A percentile compares a stretch with the other conserved stretches of the same genome.
These are phyloP conservation scores for Papilionanthe hybrid DNA, from an alignment of 116 monocot genomes.

Conservation along the genomic window DNA sequence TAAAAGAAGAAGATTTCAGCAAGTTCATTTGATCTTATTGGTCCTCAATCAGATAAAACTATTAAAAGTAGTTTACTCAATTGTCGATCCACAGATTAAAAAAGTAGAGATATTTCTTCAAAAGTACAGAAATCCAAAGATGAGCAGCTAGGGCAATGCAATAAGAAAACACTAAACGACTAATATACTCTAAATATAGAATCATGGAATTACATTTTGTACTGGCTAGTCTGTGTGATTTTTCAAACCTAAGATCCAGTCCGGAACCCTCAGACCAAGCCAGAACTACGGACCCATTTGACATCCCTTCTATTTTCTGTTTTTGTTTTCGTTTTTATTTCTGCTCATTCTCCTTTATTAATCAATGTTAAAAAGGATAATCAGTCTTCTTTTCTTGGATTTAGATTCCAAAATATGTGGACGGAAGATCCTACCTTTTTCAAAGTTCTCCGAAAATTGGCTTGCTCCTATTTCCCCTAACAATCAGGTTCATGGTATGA, in stretches of 20 bases:
- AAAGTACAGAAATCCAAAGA: background rate
- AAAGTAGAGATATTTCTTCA: background rate
- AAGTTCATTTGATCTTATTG: background rate
- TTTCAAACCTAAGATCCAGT: background rate
- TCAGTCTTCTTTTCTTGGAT: too few species aligned
- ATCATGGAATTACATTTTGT: background rate
- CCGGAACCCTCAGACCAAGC: background rate
- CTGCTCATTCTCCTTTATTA: too few species aligned
- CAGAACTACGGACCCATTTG: too few species aligned
- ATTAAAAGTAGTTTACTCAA: background rate
- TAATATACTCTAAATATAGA: background rate
- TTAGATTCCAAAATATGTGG: too few species aligned
- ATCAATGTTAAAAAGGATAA: too few species aligned
- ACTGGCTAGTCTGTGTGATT: background rate
- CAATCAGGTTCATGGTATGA: too few species aligned
- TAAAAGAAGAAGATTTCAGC: too few species aligned
- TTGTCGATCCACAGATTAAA: background rate
- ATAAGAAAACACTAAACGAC: background rate
- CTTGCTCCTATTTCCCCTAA: too few species aligned
- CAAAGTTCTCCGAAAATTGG: too few species aligned
- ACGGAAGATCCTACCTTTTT: too few species aligned
- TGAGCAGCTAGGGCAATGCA: background rate
- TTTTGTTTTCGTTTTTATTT: too few species aligned
- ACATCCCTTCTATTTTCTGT: too few species aligned
- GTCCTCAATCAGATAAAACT: background rate